phyloP scores from a whole-genome alignment of 768 basidiomycete genomes.

The Cystoderma amianthinum region DNA sequence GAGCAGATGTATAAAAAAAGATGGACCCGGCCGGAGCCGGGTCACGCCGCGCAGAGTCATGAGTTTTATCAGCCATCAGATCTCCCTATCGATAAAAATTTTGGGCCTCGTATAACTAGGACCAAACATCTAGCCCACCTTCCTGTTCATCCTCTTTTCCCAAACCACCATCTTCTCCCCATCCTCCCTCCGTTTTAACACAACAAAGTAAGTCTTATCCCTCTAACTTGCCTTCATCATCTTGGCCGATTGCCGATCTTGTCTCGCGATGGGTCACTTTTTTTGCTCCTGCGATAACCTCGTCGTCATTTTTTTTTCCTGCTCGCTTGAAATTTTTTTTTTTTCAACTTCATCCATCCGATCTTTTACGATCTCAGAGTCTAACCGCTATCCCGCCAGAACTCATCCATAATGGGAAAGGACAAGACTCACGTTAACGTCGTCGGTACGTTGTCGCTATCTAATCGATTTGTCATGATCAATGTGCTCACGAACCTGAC shows the following conservation, averaged over 20 bases:
- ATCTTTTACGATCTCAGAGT: conserved; percentile 19
- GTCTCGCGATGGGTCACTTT: neutral
- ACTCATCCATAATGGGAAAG: conserved; percentile 84
- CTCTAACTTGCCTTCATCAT: conserved; percentile 8
- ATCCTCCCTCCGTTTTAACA: conserved; percentile 21
- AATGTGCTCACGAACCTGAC: conserved; percentile 15
- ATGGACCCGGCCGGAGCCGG: conserved; percentile 19
- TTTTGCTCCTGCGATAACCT: conserved; percentile 1
- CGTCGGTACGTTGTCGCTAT: conserved; percentile 64
- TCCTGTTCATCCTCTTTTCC: conserved; percentile 28
- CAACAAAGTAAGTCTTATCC: conserved; percentile 25
- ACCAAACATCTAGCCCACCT: conserved; percentile 38
- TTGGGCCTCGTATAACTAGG: conserved; percentile 51
- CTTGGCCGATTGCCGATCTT: conserved; percentile 4
- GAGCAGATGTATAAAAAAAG: neutral
- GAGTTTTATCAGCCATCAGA: conserved; percentile 47
- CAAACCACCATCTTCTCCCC: conserved; percentile 41
- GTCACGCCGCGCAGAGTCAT: conserved; percentile 38
- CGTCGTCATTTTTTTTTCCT: conserved; percentile 6
- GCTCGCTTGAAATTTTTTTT: conserved; percentile 23
- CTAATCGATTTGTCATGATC: conserved; percentile 16
- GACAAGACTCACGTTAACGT: conserved; percentile 97
- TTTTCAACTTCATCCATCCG: conserved; percentile 11
- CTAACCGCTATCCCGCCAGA: conserved; percentile 28
- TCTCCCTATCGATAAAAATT: conserved; percentile 55